Evolutionary conservation across 352 stramenopile genomes (phyloP).

Genomic region (Globisporangium emineosum): DNA sequence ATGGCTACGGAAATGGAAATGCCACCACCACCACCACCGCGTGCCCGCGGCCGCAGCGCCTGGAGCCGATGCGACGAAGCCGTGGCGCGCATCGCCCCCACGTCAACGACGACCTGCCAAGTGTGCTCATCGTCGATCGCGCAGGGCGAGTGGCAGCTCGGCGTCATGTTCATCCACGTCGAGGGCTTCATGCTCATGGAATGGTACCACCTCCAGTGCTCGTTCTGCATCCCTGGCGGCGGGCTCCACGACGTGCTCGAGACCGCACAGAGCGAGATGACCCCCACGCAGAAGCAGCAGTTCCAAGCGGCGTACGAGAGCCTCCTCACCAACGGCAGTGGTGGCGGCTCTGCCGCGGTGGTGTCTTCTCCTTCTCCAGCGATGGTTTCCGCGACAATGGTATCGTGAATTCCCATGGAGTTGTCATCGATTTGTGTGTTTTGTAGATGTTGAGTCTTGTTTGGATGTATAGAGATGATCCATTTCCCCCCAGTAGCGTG

Average conservation of each 20-base stretch:
- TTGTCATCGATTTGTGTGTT: not conserved
- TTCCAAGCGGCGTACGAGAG: conserved; percentile 44
- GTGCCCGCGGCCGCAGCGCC: conserved; percentile 49
- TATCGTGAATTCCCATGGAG: conserved; percentile 14
- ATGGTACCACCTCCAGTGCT: conserved; percentile 77
- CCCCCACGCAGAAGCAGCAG: conserved; percentile 40
- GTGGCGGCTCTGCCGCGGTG: not conserved
- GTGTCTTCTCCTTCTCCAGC: not conserved
- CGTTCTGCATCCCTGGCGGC: conserved; percentile 42
- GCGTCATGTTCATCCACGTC: conserved; percentile 84
- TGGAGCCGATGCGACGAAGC: conserved; percentile 82
- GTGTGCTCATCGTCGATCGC: conserved; percentile 59
- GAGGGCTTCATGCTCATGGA: conserved; percentile 88
- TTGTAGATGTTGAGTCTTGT: not conserved
- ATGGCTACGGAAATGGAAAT: conserved; percentile 47
- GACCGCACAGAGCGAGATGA: conserved; percentile 67
- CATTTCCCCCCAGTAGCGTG: not conserved
- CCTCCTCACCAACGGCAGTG: conserved; percentile 3
- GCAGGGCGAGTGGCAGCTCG: conserved; percentile 68
- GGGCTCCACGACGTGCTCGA: conserved; percentile 50
- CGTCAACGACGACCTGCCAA: conserved; percentile 75
- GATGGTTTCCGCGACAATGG: conserved; percentile 16
- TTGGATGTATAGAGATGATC: conserved; percentile 8
- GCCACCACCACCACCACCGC: conserved; percentile 32
- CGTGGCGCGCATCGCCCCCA: conserved; percentile 69